phyloP scores from a whole-genome alignment of 129 eudicot species.

The Centrapalus pauciflorus region DNA sequence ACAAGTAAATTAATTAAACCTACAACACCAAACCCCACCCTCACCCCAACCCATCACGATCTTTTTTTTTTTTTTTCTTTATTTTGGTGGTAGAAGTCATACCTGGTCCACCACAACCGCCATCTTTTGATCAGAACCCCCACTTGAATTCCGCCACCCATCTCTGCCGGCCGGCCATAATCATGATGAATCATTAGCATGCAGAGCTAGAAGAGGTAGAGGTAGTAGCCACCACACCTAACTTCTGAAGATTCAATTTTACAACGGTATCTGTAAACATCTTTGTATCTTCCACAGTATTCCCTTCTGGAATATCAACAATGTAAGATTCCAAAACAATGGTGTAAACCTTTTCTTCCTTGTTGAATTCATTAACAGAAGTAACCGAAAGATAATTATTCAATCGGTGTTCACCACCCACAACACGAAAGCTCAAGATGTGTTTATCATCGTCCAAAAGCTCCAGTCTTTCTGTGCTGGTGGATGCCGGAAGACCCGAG shows the following conservation, averaged over 20 bases:
- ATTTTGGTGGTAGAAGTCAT: conserved; percentile 1
- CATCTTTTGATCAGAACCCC: too few relatives aligned
- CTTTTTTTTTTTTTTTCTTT: too few relatives aligned
- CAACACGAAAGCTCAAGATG: conserved; percentile 71
- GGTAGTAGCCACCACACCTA: conserved; percentile 62
- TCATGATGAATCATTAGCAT: conserved; percentile 29
- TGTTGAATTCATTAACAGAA: conserved; percentile 68
- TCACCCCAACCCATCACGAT: conserved; percentile 7
- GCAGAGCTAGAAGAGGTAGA: conserved; percentile 45
- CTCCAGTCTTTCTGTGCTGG: conserved; percentile 82
- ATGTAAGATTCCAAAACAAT: conserved; percentile 77
- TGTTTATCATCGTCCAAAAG: conserved; percentile 64
- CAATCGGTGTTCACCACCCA: conserved; percentile 86
- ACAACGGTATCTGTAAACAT: conserved; percentile 97
- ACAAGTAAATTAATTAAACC: not conserved
- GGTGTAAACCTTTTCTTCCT: conserved; percentile 45
- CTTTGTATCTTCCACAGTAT: conserved; percentile 80
- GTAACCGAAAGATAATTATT: conserved; percentile 79
- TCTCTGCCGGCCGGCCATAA: not conserved
- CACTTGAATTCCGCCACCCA: not conserved
- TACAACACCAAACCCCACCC: too few relatives aligned
- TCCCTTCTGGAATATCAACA: conserved; percentile 91
- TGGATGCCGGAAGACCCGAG: conserved; percentile 91
- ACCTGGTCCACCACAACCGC: conserved; percentile 21
- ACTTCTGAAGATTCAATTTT: conserved; percentile 79